phyloP scores from a whole-genome alignment of 257 asterid genomes.

The Capsicum baccatum region DNA sequence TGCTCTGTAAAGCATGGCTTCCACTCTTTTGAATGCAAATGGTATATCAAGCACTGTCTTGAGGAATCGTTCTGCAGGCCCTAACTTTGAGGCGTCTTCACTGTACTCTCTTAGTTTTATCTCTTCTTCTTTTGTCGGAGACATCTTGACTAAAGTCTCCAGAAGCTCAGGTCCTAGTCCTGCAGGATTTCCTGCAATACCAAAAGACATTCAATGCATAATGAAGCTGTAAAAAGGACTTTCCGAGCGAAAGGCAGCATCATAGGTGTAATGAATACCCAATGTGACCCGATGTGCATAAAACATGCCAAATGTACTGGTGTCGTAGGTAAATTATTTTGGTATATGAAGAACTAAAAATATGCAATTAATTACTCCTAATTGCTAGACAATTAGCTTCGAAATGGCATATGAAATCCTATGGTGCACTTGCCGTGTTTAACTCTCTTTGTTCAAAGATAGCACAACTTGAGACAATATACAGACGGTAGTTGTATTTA shows the following conservation, averaged over 20 bases:
- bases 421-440: not conserved
- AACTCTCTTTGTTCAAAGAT: not conserved
- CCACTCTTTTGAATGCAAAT: conserved; percentile 89
- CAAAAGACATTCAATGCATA: not conserved
- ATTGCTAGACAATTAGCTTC: not conserved
- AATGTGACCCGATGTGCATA: not conserved
- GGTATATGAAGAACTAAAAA: not conserved
- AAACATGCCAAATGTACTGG: not conserved
- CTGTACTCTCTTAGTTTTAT: conserved; percentile 75
- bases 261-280: not conserved
- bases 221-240: not conserved
- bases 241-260: not conserved
- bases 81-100: conserved; percentile 73
- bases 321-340: not conserved
- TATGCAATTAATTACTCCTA: conserved; percentile 18
- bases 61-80: conserved; percentile 93
- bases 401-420: conserved; percentile 1
- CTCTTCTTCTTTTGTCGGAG: conserved; percentile 99
- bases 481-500: not conserved
- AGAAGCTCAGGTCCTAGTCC: conserved; percentile 91
- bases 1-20: conserved; percentile 92
- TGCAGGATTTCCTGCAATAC: conserved; percentile 78
- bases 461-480: conserved; percentile 7
- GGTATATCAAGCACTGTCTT: conserved; percentile 86
- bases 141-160: conserved; percentile 97